These are phyloP conservation scores for Tetradesmus obliquus DNA, from an alignment of 139 green algal species.

Conservation along the genomic window DNA sequence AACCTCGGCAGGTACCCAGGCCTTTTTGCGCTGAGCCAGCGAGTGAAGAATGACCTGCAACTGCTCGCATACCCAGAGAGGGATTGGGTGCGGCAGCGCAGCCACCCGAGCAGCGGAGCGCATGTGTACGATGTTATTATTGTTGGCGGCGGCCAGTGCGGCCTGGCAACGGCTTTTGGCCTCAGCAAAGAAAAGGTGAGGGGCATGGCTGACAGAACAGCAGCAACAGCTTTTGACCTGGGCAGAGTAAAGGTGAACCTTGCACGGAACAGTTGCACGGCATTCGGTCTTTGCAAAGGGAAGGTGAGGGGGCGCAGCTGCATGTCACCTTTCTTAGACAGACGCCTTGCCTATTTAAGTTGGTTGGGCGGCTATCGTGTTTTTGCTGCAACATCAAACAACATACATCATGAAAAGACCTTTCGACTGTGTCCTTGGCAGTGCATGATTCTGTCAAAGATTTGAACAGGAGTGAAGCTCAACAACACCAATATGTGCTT, in stretches of 20 bases:
- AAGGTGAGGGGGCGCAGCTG: no score
- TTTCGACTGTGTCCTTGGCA: no score
- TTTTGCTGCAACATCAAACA: no score
- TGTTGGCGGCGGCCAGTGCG: slow-evolving; percentile 59
- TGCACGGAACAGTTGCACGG: no score
- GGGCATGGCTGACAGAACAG: background rate
- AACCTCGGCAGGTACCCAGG: slow-evolving; percentile 8
- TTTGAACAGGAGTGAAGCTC: no score
- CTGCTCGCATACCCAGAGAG: slow-evolving; percentile 46
- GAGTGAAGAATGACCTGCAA: slow-evolving; percentile 41
- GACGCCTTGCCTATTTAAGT: no score
- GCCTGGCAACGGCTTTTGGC: slow-evolving; percentile 53
- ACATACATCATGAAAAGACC: no score
- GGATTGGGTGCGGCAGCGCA: slow-evolving; percentile 36
- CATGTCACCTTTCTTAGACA: no score
- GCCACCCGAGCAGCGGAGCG: background rate
- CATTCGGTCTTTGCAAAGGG: no score
- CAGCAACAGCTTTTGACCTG: background rate
- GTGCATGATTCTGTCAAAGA: no score
- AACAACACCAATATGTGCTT: no score
- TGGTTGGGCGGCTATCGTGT: no score
- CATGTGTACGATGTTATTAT: slow-evolving; percentile 52
- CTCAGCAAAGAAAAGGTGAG: slow-evolving; percentile 46
- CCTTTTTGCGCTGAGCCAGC: slow-evolving; percentile 1
- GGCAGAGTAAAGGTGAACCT: background rate